phyloP scores from a whole-genome alignment of 2,329 filamentous ascomycete species.

The Fusarium oxysporum region DNA sequence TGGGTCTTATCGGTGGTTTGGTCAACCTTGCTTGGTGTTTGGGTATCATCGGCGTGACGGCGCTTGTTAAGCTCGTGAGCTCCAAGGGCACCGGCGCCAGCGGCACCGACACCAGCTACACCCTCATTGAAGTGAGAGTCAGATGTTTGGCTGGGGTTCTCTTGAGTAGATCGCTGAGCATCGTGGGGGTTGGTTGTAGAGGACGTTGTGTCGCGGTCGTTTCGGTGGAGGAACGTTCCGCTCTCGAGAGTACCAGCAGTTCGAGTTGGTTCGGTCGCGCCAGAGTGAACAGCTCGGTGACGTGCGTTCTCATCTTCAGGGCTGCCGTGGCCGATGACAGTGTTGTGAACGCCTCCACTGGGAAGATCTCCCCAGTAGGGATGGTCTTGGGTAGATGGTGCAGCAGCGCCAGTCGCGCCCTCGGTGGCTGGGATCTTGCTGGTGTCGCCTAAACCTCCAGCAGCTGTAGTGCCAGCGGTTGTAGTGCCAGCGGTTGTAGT shows the following conservation, averaged over 20 bases:
- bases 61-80: constrained; percentile 17
- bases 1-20: background rate
- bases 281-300: background rate
- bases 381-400: constrained; percentile 11
- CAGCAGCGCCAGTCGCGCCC: background rate
- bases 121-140: constrained; percentile 22
- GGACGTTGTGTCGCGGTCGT: background rate
- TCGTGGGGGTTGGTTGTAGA: constrained; percentile 4
- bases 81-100: constrained; percentile 6
- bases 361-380: constrained; percentile 40
- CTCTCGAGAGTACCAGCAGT: constrained; percentile 3
- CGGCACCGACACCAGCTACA: background rate
- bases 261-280: background rate
- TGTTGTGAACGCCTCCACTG: constrained; percentile 20
- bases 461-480: background rate
- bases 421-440: background rate
- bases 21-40: background rate
- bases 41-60: background rate
- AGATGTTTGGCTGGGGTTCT: background rate
- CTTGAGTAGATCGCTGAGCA: background rate
- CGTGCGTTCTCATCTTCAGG: constrained; percentile 16
- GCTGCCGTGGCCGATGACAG: constrained; percentile 27
- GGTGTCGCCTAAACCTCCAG: background rate
- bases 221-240: constrained; percentile 1
- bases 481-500: background rate